phyloP scores from a whole-genome alignment of 768 basidiomycete species.

The Nevesoporus exiguus region DNA sequence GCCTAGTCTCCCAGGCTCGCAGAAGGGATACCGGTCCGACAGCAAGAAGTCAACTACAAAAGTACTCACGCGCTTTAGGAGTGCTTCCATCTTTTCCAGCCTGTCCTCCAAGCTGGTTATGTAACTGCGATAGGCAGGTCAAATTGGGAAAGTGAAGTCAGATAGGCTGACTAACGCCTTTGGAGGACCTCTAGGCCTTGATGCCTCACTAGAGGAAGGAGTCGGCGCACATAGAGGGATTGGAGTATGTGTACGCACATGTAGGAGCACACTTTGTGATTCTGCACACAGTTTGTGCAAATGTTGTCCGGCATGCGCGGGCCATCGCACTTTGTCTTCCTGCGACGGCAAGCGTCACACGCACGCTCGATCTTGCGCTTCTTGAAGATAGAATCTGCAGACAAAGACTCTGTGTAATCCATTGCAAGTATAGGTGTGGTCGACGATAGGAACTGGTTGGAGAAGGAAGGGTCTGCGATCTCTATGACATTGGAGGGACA shows the following conservation, averaged over 20 bases:
- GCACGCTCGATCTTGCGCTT: conserved; percentile 52
- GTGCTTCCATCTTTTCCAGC: conserved; percentile 51
- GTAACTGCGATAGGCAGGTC: conserved; percentile 38
- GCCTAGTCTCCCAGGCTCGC: neutral
- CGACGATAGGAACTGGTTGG: neutral
- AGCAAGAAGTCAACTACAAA: neutral
- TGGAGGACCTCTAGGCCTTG: conserved; percentile 63
- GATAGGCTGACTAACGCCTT: conserved; percentile 50
- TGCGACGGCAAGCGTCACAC: conserved; percentile 56
- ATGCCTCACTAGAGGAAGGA: conserved; percentile 45
- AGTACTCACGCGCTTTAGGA: conserved; percentile 48
- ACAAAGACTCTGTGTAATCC: conserved; percentile 1
- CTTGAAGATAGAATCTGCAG: conserved; percentile 27
- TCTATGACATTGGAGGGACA: conserved; percentile 28
- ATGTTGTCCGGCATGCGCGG: conserved; percentile 46
- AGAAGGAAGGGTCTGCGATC: conserved; percentile 19
- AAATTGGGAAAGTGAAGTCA: neutral
- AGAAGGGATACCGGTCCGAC: neutral
- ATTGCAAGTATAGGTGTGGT: conserved; percentile 10
- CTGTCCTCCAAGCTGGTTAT: conserved; percentile 57
- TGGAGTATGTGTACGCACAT: conserved; percentile 38
- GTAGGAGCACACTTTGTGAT: conserved; percentile 55
- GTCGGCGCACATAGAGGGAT: conserved; percentile 1
- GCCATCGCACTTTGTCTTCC: conserved; percentile 62
- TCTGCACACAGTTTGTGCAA: conserved; percentile 57